Evolutionary conservation across 1,139 yeast species (phyloP).

Genomic region (Taphrina sp.): DNA sequence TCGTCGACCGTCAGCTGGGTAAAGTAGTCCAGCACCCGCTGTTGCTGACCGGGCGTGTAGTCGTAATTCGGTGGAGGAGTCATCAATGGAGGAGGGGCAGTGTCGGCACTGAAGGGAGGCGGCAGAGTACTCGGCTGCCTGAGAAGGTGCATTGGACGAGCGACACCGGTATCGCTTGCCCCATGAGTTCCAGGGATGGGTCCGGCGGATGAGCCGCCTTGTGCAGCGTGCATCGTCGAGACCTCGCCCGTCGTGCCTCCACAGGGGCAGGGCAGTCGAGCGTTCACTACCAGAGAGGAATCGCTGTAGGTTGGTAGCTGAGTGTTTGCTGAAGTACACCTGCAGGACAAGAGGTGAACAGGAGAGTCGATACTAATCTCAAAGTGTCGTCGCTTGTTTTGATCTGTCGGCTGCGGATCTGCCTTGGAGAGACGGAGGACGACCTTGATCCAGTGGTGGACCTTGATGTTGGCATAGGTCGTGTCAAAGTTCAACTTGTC

Average conservation of each 20-base stretch:
- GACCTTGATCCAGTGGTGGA: slow-evolving; percentile 92
- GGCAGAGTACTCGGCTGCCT: slow-evolving; percentile 51
- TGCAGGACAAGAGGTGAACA: slow-evolving; percentile 63
- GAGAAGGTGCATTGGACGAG: slow-evolving; percentile 47
- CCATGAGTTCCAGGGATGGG: slow-evolving; percentile 31
- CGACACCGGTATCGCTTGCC: slow-evolving; percentile 29
- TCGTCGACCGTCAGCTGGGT: slow-evolving; percentile 26
- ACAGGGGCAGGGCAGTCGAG: slow-evolving; percentile 41
- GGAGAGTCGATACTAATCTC: slow-evolving; percentile 93
- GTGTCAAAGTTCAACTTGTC: slow-evolving; percentile 75
- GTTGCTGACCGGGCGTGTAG: slow-evolving; percentile 32
- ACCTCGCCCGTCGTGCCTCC: slow-evolving; percentile 28
- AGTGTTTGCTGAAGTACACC: slow-evolving; percentile 45
- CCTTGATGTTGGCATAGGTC: slow-evolving; percentile 68
- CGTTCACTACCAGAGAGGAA: slow-evolving; percentile 35
- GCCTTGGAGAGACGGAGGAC: slow-evolving; percentile 70
- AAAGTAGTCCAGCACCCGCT: slow-evolving; percentile 22
- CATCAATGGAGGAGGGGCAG: slow-evolving; percentile 45
- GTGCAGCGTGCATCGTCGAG: slow-evolving; percentile 5
- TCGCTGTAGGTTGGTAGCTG: slow-evolving; percentile 47
- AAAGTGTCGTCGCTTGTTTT: slow-evolving; percentile 70
- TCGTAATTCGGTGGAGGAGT: slow-evolving; percentile 41
- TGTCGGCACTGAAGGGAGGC: slow-evolving; percentile 49
- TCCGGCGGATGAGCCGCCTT: background rate
- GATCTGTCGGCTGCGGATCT: slow-evolving; percentile 50